phyloP scores from a whole-genome alignment of 2,329 filamentous ascomycete species.

The Colletotrichum godetiae region DNA sequence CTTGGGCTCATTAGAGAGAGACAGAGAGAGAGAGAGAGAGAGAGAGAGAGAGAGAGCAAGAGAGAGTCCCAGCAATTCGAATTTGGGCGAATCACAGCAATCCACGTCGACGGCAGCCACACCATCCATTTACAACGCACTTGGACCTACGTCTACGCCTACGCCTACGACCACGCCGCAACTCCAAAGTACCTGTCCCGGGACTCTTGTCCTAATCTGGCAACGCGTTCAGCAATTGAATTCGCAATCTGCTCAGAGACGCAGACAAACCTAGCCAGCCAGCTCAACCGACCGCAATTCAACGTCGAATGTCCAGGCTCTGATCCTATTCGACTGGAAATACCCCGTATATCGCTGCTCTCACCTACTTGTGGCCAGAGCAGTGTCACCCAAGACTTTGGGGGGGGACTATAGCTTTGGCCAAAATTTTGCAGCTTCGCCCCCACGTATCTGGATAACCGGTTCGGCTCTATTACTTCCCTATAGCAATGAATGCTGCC shows the following conservation, averaged over 20 bases:
- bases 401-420: not conserved
- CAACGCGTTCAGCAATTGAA: conserved; percentile 11
- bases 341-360: not conserved
- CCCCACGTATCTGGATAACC: not conserved
- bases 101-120: conserved; percentile 37
- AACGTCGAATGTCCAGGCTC: not conserved
- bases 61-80: conserved; percentile 26
- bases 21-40: not conserved
- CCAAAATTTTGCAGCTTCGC: not conserved
- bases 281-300: not conserved
- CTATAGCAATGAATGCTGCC: no score
- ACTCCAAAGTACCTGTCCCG: not conserved
- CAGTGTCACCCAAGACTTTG: not conserved
- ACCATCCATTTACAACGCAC: conserved; percentile 24
- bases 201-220: conserved; percentile 9
- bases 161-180: conserved; percentile 20
- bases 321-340: not conserved
- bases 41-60: not conserved
- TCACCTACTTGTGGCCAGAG: not conserved
- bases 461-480: not conserved
- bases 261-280: conserved; percentile 1
- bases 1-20: conserved; percentile 9
- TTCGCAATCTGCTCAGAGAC: not conserved
- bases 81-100: conserved; percentile 36
- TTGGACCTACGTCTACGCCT: conserved; percentile 16